phyloP scores from a whole-genome alignment of 2,329 filamentous ascomycete genomes.

The Samsoniella hepiali region DNA sequence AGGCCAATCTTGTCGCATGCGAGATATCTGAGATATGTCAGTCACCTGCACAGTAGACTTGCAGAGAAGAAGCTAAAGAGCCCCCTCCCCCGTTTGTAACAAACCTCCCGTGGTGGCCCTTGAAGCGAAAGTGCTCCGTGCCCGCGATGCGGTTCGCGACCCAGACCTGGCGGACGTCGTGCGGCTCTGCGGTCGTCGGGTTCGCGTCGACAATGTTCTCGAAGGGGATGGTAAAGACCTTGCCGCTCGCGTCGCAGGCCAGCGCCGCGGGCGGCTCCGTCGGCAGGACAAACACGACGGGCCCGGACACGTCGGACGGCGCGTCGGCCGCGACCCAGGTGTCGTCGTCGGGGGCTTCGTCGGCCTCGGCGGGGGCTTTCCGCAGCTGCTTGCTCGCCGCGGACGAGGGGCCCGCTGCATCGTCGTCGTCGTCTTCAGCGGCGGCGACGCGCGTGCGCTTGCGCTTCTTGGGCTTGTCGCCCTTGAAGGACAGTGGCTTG shows the following conservation, averaged over 20 bases:
- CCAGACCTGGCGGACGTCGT: slow-evolving; percentile 96
- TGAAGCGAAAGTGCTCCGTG: slow-evolving; percentile 79
- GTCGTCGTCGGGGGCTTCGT: slow-evolving; percentile 59
- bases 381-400: slow-evolving; percentile 22
- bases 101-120: slow-evolving; percentile 82
- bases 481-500: slow-evolving; percentile 91
- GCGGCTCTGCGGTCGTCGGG: slow-evolving; percentile 82
- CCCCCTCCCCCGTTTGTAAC: not conserved
- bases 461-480: slow-evolving; percentile 94
- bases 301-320: slow-evolving; percentile 71
- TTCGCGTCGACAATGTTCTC: slow-evolving; percentile 88
- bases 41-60: not conserved
- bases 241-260: slow-evolving; percentile 81
- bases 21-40: slow-evolving; percentile 60
- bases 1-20: slow-evolving; percentile 81
- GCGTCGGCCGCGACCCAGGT: slow-evolving; percentile 87
- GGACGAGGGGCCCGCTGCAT: slow-evolving; percentile 41
- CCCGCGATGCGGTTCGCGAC: slow-evolving; percentile 80
- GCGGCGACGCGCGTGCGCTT: slow-evolving; percentile 65
- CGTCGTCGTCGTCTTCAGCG: slow-evolving; percentile 40
- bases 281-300: slow-evolving; percentile 77
- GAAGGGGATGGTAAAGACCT: slow-evolving; percentile 75
- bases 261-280: slow-evolving; percentile 70
- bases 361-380: slow-evolving; percentile 24
- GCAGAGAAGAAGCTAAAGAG: not conserved